Evolutionary conservation across 768 basidiomycete genomes (phyloP).

Genomic region (Podaxis sp.): DNA sequence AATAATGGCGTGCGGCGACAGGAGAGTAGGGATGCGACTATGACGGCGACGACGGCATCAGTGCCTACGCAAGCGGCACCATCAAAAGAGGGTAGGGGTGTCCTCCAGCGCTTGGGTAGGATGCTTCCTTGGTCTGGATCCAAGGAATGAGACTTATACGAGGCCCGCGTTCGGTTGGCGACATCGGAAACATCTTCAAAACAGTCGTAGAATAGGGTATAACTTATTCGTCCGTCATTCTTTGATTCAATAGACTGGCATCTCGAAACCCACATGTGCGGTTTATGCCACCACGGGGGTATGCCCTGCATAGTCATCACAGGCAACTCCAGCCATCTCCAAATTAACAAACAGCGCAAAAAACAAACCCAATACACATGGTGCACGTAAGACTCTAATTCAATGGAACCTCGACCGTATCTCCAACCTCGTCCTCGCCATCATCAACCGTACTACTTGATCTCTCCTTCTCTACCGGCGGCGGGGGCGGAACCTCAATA

Average conservation of each 20-base stretch:
- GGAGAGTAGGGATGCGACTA: background rate
- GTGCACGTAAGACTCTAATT: too few relatives aligned
- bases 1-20: background rate
- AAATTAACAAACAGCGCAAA: too few relatives aligned
- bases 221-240: too few relatives aligned
- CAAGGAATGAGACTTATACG: conserved; percentile 63
- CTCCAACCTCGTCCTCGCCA: conserved; percentile 74
- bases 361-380: too few relatives aligned
- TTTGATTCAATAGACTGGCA: too few relatives aligned
- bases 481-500: conserved; percentile 79
- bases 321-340: too few relatives aligned
- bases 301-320: too few relatives aligned
- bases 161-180: conserved; percentile 70
- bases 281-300: too few relatives aligned
- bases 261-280: too few relatives aligned
- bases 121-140: conserved; percentile 56
- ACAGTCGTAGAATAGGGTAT: background rate
- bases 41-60: too few relatives aligned
- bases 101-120: conserved; percentile 45
- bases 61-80: background rate
- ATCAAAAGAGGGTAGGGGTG: conserved; percentile 32
- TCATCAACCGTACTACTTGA: conserved; percentile 43
- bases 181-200: conserved; percentile 22
- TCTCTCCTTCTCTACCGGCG: conserved; percentile 74
- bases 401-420: conserved; percentile 72